Evolutionary conservation across 2,329 filamentous ascomycete genomes (phyloP).

Genomic region (Lecanoromycetidae sp.): DNA sequence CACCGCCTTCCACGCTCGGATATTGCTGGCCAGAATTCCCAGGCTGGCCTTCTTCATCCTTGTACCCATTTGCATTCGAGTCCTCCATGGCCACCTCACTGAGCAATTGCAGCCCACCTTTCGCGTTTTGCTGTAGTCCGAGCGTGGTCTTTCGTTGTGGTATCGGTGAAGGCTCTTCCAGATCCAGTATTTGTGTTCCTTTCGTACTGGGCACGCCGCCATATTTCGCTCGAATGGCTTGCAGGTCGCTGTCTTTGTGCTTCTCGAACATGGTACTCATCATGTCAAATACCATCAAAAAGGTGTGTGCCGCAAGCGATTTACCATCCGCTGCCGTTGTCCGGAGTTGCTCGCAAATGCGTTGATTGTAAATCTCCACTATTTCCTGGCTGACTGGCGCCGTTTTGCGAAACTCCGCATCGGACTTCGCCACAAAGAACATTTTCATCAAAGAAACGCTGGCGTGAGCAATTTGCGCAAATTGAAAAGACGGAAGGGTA

Average conservation of each 20-base stretch:
- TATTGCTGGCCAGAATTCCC: background rate
- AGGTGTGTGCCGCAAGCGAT: slow-evolving; percentile 56
- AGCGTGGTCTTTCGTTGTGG: background rate
- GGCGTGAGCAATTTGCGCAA: slow-evolving; percentile 60
- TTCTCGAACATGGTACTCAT: slow-evolving; percentile 52
- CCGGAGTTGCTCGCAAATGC: slow-evolving; percentile 56
- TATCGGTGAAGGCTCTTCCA: slow-evolving; percentile 5
- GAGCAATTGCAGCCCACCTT: slow-evolving; percentile 8
- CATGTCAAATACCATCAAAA: slow-evolving; percentile 58
- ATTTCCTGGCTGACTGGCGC: slow-evolving; percentile 47
- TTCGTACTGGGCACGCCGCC: slow-evolving; percentile 3
- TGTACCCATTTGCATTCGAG: background rate
- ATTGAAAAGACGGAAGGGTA: slow-evolving; percentile 56
- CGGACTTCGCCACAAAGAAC: slow-evolving; percentile 53
- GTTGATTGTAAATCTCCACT: slow-evolving; percentile 53
- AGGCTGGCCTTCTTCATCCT: background rate
- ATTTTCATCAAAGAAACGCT: slow-evolving; percentile 63
- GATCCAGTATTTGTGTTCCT: slow-evolving; percentile 4
- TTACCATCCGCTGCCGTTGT: slow-evolving; percentile 50
- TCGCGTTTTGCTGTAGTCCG: background rate
- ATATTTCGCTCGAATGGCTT: background rate
- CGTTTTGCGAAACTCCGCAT: slow-evolving; percentile 55
- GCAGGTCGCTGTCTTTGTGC: slow-evolving; percentile 5
- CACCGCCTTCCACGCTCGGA: background rate
- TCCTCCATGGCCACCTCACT: slow-evolving; percentile 10